These are phyloP conservation scores for Pseudomonodictys pantanalensis DNA, from an alignment of 495 filamentous ascomycete genomes.

Conservation along the genomic window DNA sequence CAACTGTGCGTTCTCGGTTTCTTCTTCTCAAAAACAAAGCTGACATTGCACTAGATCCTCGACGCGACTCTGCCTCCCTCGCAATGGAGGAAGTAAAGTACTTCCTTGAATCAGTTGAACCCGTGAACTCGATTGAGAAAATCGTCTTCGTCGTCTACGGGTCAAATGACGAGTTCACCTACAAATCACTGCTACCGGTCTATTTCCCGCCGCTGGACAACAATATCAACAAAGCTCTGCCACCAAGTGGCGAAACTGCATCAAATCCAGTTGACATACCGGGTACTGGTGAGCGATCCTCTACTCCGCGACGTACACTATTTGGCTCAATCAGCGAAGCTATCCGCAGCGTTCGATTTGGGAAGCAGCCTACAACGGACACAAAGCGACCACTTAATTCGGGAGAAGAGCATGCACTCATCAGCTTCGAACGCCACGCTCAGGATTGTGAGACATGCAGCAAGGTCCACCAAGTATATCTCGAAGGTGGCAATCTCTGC, in stretches of 20 bases:
- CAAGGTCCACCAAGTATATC: constrained; percentile 7
- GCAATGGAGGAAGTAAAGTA: constrained; percentile 30
- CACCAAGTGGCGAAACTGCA: neutral
- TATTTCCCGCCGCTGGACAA: constrained; percentile 24
- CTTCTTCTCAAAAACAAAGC: no score
- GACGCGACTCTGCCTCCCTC: constrained; percentile 10
- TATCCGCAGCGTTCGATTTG: constrained; percentile 24
- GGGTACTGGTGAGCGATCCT: neutral
- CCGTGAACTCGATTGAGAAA: constrained; percentile 16
- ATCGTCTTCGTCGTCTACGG: constrained; percentile 31
- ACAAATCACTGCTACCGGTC: constrained; percentile 24
- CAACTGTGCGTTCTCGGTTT: constrained; percentile 18
- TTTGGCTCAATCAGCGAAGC: constrained; percentile 27
- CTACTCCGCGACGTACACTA: constrained; percentile 4
- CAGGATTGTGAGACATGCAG: constrained; percentile 14
- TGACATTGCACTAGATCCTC: no score
- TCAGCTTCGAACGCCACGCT: constrained; percentile 18
- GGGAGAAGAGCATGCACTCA: constrained; percentile 12
- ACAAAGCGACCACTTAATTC: neutral
- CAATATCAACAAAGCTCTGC: constrained; percentile 18
- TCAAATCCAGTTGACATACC: neutral
- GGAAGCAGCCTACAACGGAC: constrained; percentile 14
- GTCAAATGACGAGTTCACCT: constrained; percentile 20
- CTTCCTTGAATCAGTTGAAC: constrained; percentile 16
- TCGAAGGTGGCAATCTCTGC: constrained; percentile 2